These are phyloP conservation scores for Globisporangium camurandrum DNA, from an alignment of 352 stramenopile species.

Conservation along the genomic window DNA sequence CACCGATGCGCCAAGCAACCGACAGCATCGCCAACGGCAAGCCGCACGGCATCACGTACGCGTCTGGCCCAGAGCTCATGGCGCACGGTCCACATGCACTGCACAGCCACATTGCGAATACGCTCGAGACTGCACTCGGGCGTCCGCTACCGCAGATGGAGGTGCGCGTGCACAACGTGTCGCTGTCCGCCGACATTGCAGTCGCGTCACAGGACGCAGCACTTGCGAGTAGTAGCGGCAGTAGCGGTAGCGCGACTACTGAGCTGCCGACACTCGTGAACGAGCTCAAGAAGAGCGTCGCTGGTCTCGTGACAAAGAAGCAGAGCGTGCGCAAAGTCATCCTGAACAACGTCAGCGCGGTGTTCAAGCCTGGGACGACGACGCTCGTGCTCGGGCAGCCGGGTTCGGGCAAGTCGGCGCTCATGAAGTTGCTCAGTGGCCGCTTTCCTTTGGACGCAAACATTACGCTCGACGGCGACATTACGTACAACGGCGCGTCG, in stretches of 20 bases:
- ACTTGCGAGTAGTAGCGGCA: too few relatives aligned
- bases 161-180: conserved; percentile 26
- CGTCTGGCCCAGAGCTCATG: too few relatives aligned
- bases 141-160: conserved; percentile 31
- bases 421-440: conserved; percentile 43
- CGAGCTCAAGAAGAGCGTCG: conserved; percentile 13
- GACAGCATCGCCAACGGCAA: too few relatives aligned
- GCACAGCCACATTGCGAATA: conserved; percentile 21
- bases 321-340: conserved; percentile 26
- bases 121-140: conserved; percentile 21
- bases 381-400: conserved; percentile 45
- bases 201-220: too few relatives aligned
- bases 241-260: background rate
- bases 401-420: conserved; percentile 35
- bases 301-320: conserved; percentile 18
- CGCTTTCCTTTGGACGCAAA: conserved; percentile 27
- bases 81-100: conserved; percentile 20
- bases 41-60: too few relatives aligned
- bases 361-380: conserved; percentile 35
- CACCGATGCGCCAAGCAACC: too few relatives aligned
- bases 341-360: conserved; percentile 25
- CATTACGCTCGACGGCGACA: conserved; percentile 20
- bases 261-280: conserved; percentile 20
- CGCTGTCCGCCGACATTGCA: conserved; percentile 9
- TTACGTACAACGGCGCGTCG: conserved; percentile 33